These are phyloP conservation scores for Bipolaris gigantea DNA, from an alignment of 2,329 filamentous ascomycete species.

Conservation along the genomic window DNA sequence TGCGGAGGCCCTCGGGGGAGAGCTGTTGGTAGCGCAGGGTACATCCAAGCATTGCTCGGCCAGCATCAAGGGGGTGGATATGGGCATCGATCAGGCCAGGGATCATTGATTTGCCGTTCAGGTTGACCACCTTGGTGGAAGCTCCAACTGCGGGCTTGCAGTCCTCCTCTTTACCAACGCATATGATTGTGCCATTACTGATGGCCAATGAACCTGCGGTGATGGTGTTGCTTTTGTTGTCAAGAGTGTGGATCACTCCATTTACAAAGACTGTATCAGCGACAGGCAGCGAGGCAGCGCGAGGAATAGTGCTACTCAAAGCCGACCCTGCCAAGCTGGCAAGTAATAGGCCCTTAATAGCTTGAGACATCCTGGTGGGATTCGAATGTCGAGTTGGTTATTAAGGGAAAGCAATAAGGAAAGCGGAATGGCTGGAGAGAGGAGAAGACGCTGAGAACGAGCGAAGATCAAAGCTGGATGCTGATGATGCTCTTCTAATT, in stretches of 20 bases:
- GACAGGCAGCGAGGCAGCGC: not conserved
- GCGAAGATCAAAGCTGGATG: not conserved
- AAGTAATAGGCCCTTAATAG: not conserved
- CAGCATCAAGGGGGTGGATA: conserved; percentile 2
- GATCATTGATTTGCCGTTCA: conserved; percentile 4
- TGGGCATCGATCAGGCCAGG: conserved; percentile 7
- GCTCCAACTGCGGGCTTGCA: conserved; percentile 1
- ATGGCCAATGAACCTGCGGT: conserved; percentile 1
- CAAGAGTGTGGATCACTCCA: conserved; percentile 3
- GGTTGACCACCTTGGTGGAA: conserved; percentile 3
- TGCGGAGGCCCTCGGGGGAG: not conserved
- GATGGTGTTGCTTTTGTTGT: not conserved
- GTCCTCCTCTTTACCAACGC: conserved; percentile 1
- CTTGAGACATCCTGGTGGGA: not conserved
- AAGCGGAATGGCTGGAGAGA: not conserved
- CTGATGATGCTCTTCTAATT: not conserved
- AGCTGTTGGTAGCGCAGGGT: conserved; percentile 3
- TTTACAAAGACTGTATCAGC: conserved; percentile 6
- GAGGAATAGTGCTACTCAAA: not conserved
- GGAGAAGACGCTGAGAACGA: not conserved
- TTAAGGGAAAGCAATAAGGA: not conserved
- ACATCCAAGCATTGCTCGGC: conserved; percentile 3
- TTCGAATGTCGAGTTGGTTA: not conserved
- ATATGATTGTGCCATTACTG: conserved; percentile 3
- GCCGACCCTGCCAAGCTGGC: not conserved